These are phyloP conservation scores for Centrapalus pauciflorus DNA, from an alignment of 129 eudicot species.

Conservation along the genomic window DNA sequence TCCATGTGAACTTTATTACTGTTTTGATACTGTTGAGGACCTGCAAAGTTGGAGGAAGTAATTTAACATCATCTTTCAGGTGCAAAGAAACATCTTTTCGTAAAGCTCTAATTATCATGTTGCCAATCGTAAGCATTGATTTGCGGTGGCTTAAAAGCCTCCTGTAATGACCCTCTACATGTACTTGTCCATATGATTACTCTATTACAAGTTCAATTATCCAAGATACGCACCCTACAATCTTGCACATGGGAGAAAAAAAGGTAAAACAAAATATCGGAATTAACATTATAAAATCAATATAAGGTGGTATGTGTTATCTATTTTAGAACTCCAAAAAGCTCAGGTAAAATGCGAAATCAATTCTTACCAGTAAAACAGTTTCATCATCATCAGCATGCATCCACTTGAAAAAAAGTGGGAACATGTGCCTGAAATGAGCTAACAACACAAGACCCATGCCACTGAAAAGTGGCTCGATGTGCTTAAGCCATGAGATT, in stretches of 20 bases:
- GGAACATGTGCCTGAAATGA: slow-evolving; percentile 84
- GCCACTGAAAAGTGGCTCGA: slow-evolving; percentile 54
- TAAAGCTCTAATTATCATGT: too few species aligned
- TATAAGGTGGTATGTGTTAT: too few species aligned
- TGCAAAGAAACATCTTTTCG: not conserved
- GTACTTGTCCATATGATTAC: too few species aligned
- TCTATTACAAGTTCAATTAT: too few species aligned
- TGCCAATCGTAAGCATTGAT: too few species aligned
- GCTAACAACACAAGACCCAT: slow-evolving; percentile 76
- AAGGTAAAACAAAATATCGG: too few species aligned
- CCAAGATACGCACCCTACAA: too few species aligned
- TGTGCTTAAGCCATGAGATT: slow-evolving; percentile 54
- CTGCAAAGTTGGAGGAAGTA: slow-evolving; percentile 29
- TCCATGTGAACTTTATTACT: slow-evolving; percentile 75
- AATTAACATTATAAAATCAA: too few species aligned
- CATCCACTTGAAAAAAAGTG: slow-evolving; percentile 90
- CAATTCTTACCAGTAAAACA: slow-evolving; percentile 59
- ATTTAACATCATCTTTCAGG: not conserved
- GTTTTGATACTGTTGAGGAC: slow-evolving; percentile 54
- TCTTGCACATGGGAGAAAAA: too few species aligned
- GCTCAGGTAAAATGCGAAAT: not conserved
- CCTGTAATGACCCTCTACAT: too few species aligned
- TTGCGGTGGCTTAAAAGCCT: too few species aligned
- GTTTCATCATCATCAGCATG: slow-evolving; percentile 88
- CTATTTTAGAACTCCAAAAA: not conserved